These are phyloP conservation scores for Pseudogymnoascus sp. DNA, from an alignment of 2,329 filamentous ascomycete genomes.

Conservation along the genomic window DNA sequence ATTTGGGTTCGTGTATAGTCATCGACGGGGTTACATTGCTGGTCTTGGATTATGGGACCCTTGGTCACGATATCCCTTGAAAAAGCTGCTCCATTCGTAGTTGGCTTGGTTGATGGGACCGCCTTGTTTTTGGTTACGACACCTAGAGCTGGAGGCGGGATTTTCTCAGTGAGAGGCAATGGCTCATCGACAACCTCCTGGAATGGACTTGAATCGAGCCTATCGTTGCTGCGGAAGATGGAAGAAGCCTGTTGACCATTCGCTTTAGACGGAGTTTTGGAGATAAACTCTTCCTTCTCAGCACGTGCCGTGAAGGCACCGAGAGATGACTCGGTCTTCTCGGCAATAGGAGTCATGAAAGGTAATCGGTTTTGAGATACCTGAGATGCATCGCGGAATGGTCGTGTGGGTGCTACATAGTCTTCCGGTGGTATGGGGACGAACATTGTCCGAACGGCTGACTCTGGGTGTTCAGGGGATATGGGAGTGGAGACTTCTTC, in stretches of 20 bases:
- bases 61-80: slow-evolving; percentile 44
- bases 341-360: slow-evolving; percentile 98
- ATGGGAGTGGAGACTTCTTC: slow-evolving; percentile 43
- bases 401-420: slow-evolving; percentile 70
- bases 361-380: slow-evolving; percentile 85
- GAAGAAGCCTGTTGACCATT: slow-evolving; percentile 21
- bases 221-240: background rate
- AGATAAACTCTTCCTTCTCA: slow-evolving; percentile 52
- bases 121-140: slow-evolving; percentile 38
- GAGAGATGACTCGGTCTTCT: slow-evolving; percentile 85
- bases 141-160: slow-evolving; percentile 47
- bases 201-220: slow-evolving; percentile 54
- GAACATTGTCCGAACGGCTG: slow-evolving; percentile 59
- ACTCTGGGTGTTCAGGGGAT: slow-evolving; percentile 32
- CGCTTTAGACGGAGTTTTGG: slow-evolving; percentile 70
- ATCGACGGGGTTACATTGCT: slow-evolving; percentile 84
- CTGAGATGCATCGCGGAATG: slow-evolving; percentile 73
- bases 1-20: slow-evolving; percentile 69
- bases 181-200: slow-evolving; percentile 55
- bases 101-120: slow-evolving; percentile 29
- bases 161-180: slow-evolving; percentile 38
- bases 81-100: slow-evolving; percentile 25
- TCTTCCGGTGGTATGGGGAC: slow-evolving; percentile 79
- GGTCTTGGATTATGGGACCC: slow-evolving; percentile 72
- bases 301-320: slow-evolving; percentile 55